Evolutionary conservation across 1,139 yeast species (phyloP), one percentile per base, ranked within the genome.

Genomic region (Yamadazyma kanchanaburiensis): DNA sequence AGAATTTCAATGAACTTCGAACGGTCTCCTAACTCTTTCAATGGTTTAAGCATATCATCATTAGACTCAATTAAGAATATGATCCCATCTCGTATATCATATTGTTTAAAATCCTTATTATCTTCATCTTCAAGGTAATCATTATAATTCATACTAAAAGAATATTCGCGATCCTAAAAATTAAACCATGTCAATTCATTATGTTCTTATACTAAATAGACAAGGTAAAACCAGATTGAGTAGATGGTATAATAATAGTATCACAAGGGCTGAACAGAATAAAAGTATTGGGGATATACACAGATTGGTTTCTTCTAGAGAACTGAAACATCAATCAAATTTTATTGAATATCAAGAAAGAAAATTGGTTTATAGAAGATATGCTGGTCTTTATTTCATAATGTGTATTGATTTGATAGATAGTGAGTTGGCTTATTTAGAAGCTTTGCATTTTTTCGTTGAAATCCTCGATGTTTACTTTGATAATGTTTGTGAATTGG

Each of bases 141-240:
- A 10, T 13, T 22, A 20, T 18, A 22, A 11, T 26, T 28, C 31
- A 28, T 24, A 16, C n/a, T 16, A 8, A 16, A 24, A 8, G 12
- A 9, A 10, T 15, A 16, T 9, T 7, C 20, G 20, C 20, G 20
- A 8, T 18, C 10, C 10, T 10, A 8, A 18, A 10, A 10, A 18
- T 8, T 8, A 5, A 10, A 18, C 9, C 21, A 85, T 86, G 95
- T 72, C 85, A 11, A 71, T 86, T 21, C 89, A 86, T 45, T 89
- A 78, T 56, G 67, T 89, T 28, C 58, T 89, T 27, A 82, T 91
- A 28, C 79, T 89, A 51, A 91, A 89, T 53, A 73, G 95, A 39
- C 96, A 88, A 58, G 97, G 98, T n/a, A 85, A 86, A 46, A 77
- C 91, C 22, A 73, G 98, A 36, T 63, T 91, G 15, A 81, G 87